Base-by-base conservation (phyloP, 441 rosid species). In the Erysimum pusillum region DNA sequence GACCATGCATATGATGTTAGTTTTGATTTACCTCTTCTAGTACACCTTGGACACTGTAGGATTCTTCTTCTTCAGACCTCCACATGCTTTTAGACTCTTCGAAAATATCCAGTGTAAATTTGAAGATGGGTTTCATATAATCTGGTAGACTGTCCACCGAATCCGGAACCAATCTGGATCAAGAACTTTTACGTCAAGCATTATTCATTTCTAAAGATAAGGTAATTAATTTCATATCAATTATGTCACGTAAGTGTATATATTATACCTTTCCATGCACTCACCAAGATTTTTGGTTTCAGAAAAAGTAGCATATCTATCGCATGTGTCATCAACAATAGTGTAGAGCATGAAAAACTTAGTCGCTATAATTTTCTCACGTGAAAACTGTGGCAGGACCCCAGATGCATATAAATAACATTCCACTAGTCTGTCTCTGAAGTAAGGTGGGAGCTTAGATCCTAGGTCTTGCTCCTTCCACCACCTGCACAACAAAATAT, bases 241-340 rank as follows among this genome's bases (percentile, higher is more conserved):
- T 22, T 22, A 22, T 22, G 25, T 22, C 1, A 22, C 25, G 25
- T 22, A 22, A 22, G 25, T 22, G 25, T 22, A 22, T 22, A 22
- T n/a, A n/a, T n/a, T 22, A 22, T 22, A 84, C 87, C 82, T 79
- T 70, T 62, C 46, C 4, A 87, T 2, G 15, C 60, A 54, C 13
- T 54, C 4, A 54, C 28, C 36, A 54, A 54, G 17, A 5, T 14
- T 79, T 84, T 6, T 65, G 7, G 75, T 74, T 17, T 87, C 87
- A 25, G 77, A 60, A 17, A 41, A 13, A 14, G 87, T 70, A 1
- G 79, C 88, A 73, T 83, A 84, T 14, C 77, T 73, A 57, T 87
- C 91, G 13, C 71, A 80, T 0, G 83, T 80, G 42, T 87, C 91
- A 69, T 85, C 91, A 0, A 77, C 0, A 22, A 84, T 2, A 6